Percentiles rank a stretch among this genome's conserved stretches.
Evolutionary conservation across 306 rosid genomes (phyloP).

Genomic region (Trichosanthes cucumerina): DNA sequence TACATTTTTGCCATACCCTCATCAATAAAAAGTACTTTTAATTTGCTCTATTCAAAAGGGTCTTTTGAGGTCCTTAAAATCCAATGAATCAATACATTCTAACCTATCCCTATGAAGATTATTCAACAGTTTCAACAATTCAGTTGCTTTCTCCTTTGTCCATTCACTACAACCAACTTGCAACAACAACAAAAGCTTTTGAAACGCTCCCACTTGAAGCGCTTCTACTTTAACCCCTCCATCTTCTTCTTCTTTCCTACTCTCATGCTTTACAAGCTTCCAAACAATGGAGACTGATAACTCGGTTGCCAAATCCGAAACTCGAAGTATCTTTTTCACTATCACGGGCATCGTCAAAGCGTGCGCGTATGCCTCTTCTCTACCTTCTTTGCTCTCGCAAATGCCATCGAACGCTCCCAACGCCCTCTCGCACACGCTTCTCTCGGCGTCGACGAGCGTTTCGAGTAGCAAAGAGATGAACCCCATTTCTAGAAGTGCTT

Average conservation of each 20-base stretch:
- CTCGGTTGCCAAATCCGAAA: slow-evolving; percentile 28
- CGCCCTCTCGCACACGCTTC: slow-evolving; percentile 27
- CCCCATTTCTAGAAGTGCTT: slow-evolving; percentile 16
- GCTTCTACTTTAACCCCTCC: slow-evolving; percentile 20
- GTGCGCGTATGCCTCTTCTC: slow-evolving; percentile 15
- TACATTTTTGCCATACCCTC: background rate
- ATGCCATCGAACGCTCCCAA: slow-evolving; percentile 29
- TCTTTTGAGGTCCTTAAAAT: slow-evolving; percentile 38
- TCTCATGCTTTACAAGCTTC: slow-evolving; percentile 25
- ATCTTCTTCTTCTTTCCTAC: background rate
- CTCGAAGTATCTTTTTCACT: slow-evolving; percentile 32
- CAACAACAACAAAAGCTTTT: slow-evolving; percentile 35
- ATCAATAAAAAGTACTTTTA: background rate
- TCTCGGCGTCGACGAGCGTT: slow-evolving; percentile 20
- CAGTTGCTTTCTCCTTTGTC: slow-evolving; percentile 28
- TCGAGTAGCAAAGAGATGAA: slow-evolving; percentile 21
- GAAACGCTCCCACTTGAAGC: slow-evolving; percentile 37
- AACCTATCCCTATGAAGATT: slow-evolving; percentile 24
- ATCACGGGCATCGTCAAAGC: slow-evolving; percentile 29
- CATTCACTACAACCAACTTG: slow-evolving; percentile 38
- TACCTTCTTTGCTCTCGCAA: slow-evolving; percentile 19
- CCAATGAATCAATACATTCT: slow-evolving; percentile 37
- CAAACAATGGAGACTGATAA: slow-evolving; percentile 28
- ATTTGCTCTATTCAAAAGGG: slow-evolving; percentile 7
- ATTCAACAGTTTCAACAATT: slow-evolving; percentile 28